Evolutionary conservation across 2,329 filamentous ascomycete species (phyloP), one percentile per base, ranked within the genome.

Genomic region (Colletotrichum navitas): DNA sequence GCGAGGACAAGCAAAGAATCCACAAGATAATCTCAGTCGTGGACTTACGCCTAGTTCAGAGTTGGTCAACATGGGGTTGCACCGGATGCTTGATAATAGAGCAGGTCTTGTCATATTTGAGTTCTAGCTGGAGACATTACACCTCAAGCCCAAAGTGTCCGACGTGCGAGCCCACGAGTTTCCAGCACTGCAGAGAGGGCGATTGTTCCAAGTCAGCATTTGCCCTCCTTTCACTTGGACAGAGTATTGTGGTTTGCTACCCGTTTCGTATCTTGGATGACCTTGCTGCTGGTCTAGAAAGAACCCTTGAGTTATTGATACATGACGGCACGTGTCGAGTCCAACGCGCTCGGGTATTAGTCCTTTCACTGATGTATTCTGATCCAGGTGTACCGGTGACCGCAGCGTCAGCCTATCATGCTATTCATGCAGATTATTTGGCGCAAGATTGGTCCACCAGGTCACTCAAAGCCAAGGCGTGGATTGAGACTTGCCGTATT

Each of bases 261-360:
- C 63, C 41, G 2, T 65, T 49, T n/a, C 63, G 21, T 10, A 49
- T 49, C 12, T 41, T 58, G 14, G 63, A 65, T 7, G 63, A 65
- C 12, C 18, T 58, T 3, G 52, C 63, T 7, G 52, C 49, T 21
- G 52, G 63, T 5, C 52, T 52, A 18, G 29, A 1, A 4, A 58
- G 39, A 4, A 65, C 21, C 2, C 52, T 65, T 4, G 51, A 65
- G n/a, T 8, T 58, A 11, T 58, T 58, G 2, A 11, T 65, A 1
- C 6, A 24, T 3, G 7, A 18, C 24, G 63, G 29, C 41, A 41
- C n/a, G 51, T 18, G 6, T 18, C 4, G n/a, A 3, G 18, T 24
- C 12, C 5, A 12, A 3, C 6, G 12, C 5, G 7, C 7, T 14
- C 8, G 1, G 2, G 3, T 4, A 36, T 29, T 24, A 18, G 43